A percentile compares a stretch with the other conserved stretches of the same genome.
phyloP scores from a whole-genome alignment of 208 protist genomes.

The Vickermania spadyakhi region DNA sequence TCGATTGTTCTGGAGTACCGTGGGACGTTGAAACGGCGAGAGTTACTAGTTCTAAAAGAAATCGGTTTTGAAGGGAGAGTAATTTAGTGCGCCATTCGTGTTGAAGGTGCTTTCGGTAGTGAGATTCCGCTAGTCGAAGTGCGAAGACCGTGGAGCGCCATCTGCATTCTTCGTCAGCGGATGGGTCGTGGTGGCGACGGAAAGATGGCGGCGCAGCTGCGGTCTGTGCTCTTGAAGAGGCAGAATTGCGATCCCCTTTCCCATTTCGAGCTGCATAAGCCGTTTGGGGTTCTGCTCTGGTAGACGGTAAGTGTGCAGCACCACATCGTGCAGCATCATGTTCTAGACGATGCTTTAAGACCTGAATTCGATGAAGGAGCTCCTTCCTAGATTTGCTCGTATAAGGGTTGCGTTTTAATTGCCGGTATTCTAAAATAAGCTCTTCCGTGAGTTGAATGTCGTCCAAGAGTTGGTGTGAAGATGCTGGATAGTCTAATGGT shows the following conservation, averaged over 20 bases:
- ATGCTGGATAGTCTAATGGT: not conserved
- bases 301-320: too few relatives aligned
- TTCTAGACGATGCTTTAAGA: not conserved
- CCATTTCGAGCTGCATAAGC: too few relatives aligned
- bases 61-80: not conserved
- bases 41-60: too few relatives aligned
- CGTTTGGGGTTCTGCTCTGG: too few relatives aligned
- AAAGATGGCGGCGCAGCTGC: too few relatives aligned
- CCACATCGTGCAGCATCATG: not conserved
- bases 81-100: not conserved
- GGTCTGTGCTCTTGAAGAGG: too few relatives aligned
- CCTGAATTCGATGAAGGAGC: not conserved
- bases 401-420: slow-evolving; percentile 18
- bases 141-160: not conserved
- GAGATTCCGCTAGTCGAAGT: not conserved
- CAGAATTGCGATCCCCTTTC: too few relatives aligned
- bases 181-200: too few relatives aligned
- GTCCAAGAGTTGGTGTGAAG: slow-evolving; percentile 12
- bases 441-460: slow-evolving; percentile 27
- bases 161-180: not conserved
- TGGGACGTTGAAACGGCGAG: too few relatives aligned
- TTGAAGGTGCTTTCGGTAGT: not conserved
- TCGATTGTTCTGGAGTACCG: too few relatives aligned
- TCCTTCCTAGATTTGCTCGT: not conserved
- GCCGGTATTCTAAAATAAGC: slow-evolving; percentile 24